Evolutionary conservation across 2,329 filamentous ascomycete species (phyloP), one percentile per base, ranked within the genome.

Genomic region (Hymenoscyphus fructigenus): DNA sequence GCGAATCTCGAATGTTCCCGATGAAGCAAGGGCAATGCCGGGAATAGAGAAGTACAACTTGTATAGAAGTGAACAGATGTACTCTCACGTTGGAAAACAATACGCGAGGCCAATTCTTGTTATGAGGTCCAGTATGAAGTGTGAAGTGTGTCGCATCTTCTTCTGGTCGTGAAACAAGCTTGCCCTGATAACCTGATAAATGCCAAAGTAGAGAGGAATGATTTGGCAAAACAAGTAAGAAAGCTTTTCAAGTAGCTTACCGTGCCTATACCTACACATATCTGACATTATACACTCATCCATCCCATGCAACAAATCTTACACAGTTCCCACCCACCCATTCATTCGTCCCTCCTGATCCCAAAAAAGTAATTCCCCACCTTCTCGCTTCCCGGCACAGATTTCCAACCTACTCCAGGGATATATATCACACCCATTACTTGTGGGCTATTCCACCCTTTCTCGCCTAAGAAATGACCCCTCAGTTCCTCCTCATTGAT

Each of bases 291-390:
- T 17, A 32, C 53, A 29, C 26, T 32, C 23, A n/a, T 20, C 12
- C 14, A 23, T 50, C 28, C 6, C 28, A 9, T 14, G 1, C 14
- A 38, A 15, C 57, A 38, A 38, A 28, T 50, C 20, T 17, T 38
- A 60, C 59, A 60, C 23, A 10, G 44, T 12, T 14, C 10, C 38
- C 14, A 23, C 23, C 7, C 14, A 9, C 34, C 15, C 29, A 17
- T 34, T 56, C 29, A 63, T 38, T 67, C 57, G 66, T 76, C 79
- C 75, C 81, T 89, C 78, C 88, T 86, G 55, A 97, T 88, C 9
- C 86, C 95, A 77, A 97, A 96, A 78, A 99, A 98, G 79, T 98
- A 99, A 77, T 99, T 99, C 10, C 94, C 94, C 74, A 92, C 87
- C 74, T 86, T 87, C 80, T 98, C 94, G 72, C 92, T 91, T 2